These are phyloP conservation scores for Chlamydomonas incerta DNA, from an alignment of 139 green algal genomes.

Conservation along the genomic window DNA sequence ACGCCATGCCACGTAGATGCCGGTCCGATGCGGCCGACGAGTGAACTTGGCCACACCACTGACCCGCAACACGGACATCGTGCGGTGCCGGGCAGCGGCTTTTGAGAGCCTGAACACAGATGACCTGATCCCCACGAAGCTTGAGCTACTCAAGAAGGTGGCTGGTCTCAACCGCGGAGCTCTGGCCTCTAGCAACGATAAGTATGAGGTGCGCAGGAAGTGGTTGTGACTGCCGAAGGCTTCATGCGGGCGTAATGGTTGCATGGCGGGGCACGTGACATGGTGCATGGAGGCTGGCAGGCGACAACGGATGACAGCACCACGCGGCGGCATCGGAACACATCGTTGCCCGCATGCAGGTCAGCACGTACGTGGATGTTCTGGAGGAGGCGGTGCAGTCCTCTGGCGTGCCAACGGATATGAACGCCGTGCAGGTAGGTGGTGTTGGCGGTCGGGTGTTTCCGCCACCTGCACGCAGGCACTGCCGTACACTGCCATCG, in stretches of 20 bases:
- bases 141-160: constrained; percentile 40
- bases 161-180: constrained; percentile 33
- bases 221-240: too few relatives aligned
- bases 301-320: too few relatives aligned
- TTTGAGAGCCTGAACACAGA: background rate
- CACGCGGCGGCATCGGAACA: too few relatives aligned
- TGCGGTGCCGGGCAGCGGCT: background rate
- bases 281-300: too few relatives aligned
- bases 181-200: constrained; percentile 33
- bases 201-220: constrained; percentile 18
- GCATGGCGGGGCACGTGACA: too few relatives aligned
- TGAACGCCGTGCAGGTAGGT: background rate
- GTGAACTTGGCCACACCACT: background rate
- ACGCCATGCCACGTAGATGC: background rate
- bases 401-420: background rate
- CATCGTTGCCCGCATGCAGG: too few relatives aligned
- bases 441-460: too few relatives aligned
- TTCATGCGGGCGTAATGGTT: too few relatives aligned
- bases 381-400: background rate
- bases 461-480: too few relatives aligned
- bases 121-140: constrained; percentile 17
- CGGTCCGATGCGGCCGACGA: background rate
- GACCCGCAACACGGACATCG: background rate
- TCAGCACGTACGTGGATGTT: background rate
- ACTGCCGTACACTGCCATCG: too few relatives aligned